Base-by-base conservation (phyloP, 495 filamentous ascomycete species). In the Aspergillus biplanus region DNA sequence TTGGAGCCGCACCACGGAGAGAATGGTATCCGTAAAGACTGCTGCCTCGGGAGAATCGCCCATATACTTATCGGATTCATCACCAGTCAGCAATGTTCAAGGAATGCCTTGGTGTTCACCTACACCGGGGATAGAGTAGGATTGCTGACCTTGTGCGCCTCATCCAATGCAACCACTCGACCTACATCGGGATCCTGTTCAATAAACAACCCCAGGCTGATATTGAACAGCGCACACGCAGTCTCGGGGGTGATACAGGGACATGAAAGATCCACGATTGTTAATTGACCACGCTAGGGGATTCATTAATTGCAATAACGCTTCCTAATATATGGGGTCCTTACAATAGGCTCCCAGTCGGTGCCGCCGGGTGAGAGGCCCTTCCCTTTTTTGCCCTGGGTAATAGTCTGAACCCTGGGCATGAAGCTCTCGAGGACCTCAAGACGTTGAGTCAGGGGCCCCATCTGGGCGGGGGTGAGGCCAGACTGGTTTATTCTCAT, bases 221-320 rank as follows among this genome's bases (percentile, higher is more conserved):
- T 87, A 63, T 90, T 87, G 69, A 92, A 92, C 0, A 92, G 71
- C 0, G 80, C 76, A 62, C 90, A 93, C 0, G 89, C 90, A 49
- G 81, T 84, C 35, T 85, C 82, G 2, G 87, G 74, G 0, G 87
- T 84, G 11, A 92, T 80, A 69, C 87, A 93, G 0, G 89, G 89
- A 68, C 89, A 91, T 0, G 84, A 89, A 7, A 94, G 79, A 65
- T 94, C 90, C 35, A 93, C 80, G 55, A 94, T 90, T 0, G 89
- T 92, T 12, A 93, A 73, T 7, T 73, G 27, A 85, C 87, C 18
- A 7, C 44, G 37, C 57, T 59, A 37, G 8, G 18, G 7, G 15
- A 18, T 3, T 46, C 6, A 44, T 57, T 32, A 57, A 34, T 18
- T 49, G 4, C 46, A 49, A n/a, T 18, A 4, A 7, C 15, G 3